Evolutionary conservation across 2,329 filamentous ascomycete species (phyloP), one percentile per base, ranked within the genome.

Genomic region (Monascus ruber): DNA sequence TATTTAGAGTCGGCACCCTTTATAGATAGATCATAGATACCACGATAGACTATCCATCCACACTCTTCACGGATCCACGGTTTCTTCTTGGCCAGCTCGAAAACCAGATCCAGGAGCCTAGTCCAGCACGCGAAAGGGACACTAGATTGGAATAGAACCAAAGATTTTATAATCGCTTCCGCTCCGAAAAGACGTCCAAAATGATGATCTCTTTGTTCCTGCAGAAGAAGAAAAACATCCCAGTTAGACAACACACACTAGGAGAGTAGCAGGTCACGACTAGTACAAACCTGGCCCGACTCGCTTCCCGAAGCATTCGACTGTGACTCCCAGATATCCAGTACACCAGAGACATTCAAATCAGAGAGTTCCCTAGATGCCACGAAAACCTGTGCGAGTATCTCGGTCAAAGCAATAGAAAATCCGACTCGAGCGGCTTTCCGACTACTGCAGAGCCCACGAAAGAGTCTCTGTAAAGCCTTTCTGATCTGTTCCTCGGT

Each of bases 371-470:
- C 46, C 39, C 55, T 43, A 37, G 56, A 31, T 3, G 47, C 38
- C 1, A 52, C 76, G 52, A 83, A 83, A 4, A 88, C 64, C 53
- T 89, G 77, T 4, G 76, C 72, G 34, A 94, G 59, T 6, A 93
- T 67, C 61, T 95, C 88, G 0, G 87, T 83, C 48, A 96, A 67
- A 0, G 89, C 89, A 40, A 95, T 72, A 39, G 86, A 94, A 59
- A 94, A 95, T 3, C 91, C 91, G 37, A 91, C 68, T 25, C 91
- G 76, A 11, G 89, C 86, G 8, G 85, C 85, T 65, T 94, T 94
- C 41, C 86, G 80, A 39, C 86, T 82, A 58, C 87, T 95, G 44
- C 88, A 87, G 11, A 96, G 77, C 32, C 91, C 91, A 39, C 85
- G 79, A 59, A 95, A 85, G 31, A 98, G 70, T 25, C 83, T 74